phyloP scores from a whole-genome alignment of 148 eudicot genomes.

The Gaultheria prostrata region DNA sequence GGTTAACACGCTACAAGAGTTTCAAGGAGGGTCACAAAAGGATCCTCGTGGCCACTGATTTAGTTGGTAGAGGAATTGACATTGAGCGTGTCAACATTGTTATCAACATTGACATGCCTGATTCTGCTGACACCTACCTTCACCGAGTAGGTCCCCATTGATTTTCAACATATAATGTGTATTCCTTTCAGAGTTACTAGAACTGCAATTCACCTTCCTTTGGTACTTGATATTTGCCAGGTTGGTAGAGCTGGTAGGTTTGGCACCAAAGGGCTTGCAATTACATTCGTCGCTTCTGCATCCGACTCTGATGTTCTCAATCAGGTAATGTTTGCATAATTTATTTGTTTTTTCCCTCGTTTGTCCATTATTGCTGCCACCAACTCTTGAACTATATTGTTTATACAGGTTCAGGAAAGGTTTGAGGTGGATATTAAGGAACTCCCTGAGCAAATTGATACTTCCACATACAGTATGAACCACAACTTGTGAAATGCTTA shows the following conservation, averaged over 20 bases:
- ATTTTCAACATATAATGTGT: background rate
- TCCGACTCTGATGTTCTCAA: constrained; percentile 85
- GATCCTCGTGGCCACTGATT: constrained; percentile 92
- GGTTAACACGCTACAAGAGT: constrained; percentile 85
- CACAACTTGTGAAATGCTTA: background rate
- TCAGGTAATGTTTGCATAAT: constrained; percentile 41
- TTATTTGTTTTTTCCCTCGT: background rate
- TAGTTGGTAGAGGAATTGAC: constrained; percentile 96
- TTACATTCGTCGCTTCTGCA: constrained; percentile 82
- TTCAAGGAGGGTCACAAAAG: constrained; percentile 94
- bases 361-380: background rate
- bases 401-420: constrained; percentile 63
- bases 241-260: constrained; percentile 97
- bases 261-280: constrained; percentile 95
- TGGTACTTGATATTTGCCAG: constrained; percentile 27
- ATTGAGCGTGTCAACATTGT: constrained; percentile 95
- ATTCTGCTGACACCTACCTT: constrained; percentile 92
- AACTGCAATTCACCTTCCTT: background rate
- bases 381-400: background rate
- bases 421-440: constrained; percentile 91
- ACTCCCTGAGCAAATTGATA: constrained; percentile 96
- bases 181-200: background rate
- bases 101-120: constrained; percentile 97
- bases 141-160: constrained; percentile 50
- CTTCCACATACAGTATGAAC: constrained; percentile 85